Evolutionary conservation across 108 stramenopile species (phyloP), one percentile per base, ranked within the genome.

Genomic region (Mediolabrus comicus): DNA sequence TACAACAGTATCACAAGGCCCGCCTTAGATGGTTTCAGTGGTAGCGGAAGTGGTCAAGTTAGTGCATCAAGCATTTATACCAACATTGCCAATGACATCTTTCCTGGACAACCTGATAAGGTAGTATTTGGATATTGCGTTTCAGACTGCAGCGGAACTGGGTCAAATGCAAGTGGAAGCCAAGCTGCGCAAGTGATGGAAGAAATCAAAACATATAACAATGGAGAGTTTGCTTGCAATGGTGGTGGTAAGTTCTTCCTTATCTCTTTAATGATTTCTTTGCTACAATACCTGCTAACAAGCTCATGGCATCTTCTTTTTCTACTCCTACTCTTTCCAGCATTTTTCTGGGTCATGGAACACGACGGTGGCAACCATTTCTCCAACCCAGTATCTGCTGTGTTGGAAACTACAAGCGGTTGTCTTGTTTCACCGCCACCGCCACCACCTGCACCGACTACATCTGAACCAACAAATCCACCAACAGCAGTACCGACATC

Each of bases 41-140:
- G 57, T 14, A 22, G 52, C 2, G 71, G 71, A 17, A 1, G 6
- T 31, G 82, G 79, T 5, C 16, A 27, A 14, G 32, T 39, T 11
- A 53, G 33, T 16, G 74, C 86, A 28, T 28, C 69, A 35, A 12
- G 28, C 1, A 62, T 82, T 24, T 86, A 71, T 67, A 67, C 63
- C 17, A 43, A 36, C n/a, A 34, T 83, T 13, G 74, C 54, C 19
- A 70, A 69, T 31, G 53, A 79, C 5, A 32, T 79, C 24, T 83
- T 83, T 53, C 67, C 30, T 32, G 78, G 78, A 16, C 56, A 33
- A 16, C 56, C 56, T 6, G 56, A 57, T 28, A 57, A 79, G 69
- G 60, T 86, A 25, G 75, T 86, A 3, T 82, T 80, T 69, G 86
- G 86, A 24, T 82, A 80, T 69, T 86, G 86, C 53, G 84, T 84